Evolutionary conservation across 2,329 filamentous ascomycete species (phyloP).

Genomic region (Cyanodermella asteris): DNA sequence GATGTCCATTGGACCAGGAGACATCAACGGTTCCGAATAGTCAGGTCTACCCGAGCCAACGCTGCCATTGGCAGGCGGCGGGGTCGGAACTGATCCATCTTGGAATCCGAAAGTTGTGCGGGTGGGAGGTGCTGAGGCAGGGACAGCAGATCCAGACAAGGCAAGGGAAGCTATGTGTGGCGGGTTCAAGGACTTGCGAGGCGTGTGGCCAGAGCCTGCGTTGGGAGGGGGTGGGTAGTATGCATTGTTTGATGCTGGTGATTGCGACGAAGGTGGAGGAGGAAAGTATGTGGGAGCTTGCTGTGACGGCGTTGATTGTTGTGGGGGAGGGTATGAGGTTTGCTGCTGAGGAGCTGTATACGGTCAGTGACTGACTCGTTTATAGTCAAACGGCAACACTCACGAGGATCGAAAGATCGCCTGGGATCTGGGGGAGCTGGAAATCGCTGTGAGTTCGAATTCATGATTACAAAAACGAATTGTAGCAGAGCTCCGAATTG

Average conservation of each 20-base stretch:
- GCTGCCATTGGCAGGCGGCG: slow-evolving; percentile 9
- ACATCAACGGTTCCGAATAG: slow-evolving; percentile 3
- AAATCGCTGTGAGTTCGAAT: too few species aligned
- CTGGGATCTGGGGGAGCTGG: too few species aligned
- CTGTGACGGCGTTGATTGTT: slow-evolving; percentile 3
- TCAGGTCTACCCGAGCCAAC: slow-evolving; percentile 6
- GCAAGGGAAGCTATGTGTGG: slow-evolving; percentile 5
- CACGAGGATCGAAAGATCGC: too few species aligned
- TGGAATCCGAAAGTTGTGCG: slow-evolving; percentile 3
- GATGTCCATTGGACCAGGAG: slow-evolving; percentile 12
- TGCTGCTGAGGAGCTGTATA: too few species aligned
- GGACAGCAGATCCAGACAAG: slow-evolving; percentile 1
- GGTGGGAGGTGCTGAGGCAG: slow-evolving; percentile 2
- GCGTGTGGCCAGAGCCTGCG: slow-evolving; percentile 13
- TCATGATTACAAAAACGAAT: too few species aligned
- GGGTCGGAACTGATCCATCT: slow-evolving; percentile 4
- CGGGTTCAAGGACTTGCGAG: slow-evolving; percentile 14
- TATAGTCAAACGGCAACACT: too few species aligned
- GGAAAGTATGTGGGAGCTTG: slow-evolving; percentile 11
- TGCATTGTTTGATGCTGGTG: slow-evolving; percentile 8
- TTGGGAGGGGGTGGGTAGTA: slow-evolving; percentile 13
- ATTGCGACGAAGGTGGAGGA: slow-evolving; percentile 13
- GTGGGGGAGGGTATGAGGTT: background rate
- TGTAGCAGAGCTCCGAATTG: too few species aligned
- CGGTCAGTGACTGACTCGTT: too few species aligned